phyloP scores from a whole-genome alignment of 257 asterid genomes.

The Voacanga thouarsii region DNA sequence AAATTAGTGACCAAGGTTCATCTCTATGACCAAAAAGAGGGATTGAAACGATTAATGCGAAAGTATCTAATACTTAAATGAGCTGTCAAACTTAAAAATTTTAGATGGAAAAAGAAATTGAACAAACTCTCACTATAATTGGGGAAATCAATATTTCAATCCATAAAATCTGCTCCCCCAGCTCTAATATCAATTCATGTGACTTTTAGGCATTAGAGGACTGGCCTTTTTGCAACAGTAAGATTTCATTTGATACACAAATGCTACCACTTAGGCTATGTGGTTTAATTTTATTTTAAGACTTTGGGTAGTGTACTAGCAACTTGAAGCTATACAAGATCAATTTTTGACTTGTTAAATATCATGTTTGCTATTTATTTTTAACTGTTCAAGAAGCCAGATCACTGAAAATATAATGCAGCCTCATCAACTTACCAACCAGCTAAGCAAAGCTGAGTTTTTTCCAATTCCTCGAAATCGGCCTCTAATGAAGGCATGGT shows the following conservation, averaged over 20 bases:
- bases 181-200: neutral
- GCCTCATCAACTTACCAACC: constrained; percentile 46
- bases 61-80: neutral
- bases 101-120: neutral
- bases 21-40: neutral
- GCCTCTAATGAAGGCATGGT: constrained; percentile 48
- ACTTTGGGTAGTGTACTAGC: neutral
- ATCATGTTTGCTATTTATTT: neutral
- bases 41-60: neutral
- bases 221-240: neutral
- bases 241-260: neutral
- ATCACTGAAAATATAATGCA: neutral
- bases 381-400: neutral
- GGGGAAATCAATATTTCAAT: neutral
- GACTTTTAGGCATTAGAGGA: neutral
- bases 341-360: neutral
- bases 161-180: neutral
- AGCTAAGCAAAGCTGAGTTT: constrained; percentile 33
- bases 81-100: neutral
- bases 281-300: neutral
- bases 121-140: neutral
- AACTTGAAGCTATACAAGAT: neutral
- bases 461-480: constrained; percentile 42
- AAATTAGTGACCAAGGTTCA: neutral
- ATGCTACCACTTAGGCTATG: neutral